Base-by-base conservation (phyloP, 805 yeast species). In the Trichomonascus vanleenenianus region DNA sequence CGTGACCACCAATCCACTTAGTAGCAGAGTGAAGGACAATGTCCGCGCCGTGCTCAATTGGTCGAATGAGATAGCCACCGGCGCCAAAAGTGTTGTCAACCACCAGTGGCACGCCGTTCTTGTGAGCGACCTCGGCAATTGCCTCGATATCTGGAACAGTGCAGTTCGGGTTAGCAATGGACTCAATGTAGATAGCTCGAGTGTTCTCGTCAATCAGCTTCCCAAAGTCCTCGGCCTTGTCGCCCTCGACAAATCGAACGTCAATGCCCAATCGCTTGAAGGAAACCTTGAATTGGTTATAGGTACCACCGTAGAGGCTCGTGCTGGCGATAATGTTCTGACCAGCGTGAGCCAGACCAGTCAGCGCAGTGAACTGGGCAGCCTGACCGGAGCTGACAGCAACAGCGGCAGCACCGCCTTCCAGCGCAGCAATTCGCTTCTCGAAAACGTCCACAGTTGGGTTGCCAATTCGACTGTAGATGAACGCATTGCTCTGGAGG, bases 21-120 rank as follows among this genome's bases (percentile, higher is more conserved):
- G 97, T 89, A 45, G 96, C 96, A 50, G 96, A 88, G 66, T 89
- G 96, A 16, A 84, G 84, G 30, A 91, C 83, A 54, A 89, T 83
- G 63, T 89, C 96, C 40, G 87, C 97, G 54, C 97, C 97, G 59
- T 77, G 83, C 51, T 84, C 84, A 55, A 89, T 67, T 51, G 97
- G 97, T 54, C 76, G 79, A 49, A 85, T 77, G 57, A 85, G 76
- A 71, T 68, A 88, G 42, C 97, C 97, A 66, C 95, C 97, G 38
- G 96, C 96, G 62, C 96, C 97, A 58, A 89, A 89, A 15, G 97
- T 89, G 78, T 89, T 89, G 68, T 89, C 97, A 40, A 85, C 96
- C 42, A 89, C 91, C 40, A 91, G 79, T 42, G 96, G 95, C 41
- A 88, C 72, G 50, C 96, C 96, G 54, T 84, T 75, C 48, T 81